Conservation (phyloP, 2,329 filamentous ascomycete genomes). For the Phaeosphaeriaceae sp. region DNA sequence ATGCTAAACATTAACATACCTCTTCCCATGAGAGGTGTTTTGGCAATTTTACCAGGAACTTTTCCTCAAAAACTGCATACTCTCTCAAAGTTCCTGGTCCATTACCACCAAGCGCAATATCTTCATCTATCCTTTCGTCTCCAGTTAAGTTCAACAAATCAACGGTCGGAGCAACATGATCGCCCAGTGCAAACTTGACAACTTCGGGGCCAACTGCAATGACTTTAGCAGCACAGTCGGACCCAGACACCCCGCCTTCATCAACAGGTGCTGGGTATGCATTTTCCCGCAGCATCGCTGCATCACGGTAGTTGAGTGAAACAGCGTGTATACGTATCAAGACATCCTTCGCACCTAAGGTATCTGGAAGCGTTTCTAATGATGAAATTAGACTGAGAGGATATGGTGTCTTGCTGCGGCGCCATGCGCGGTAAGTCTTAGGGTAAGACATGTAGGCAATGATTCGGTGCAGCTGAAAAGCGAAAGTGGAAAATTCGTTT, state of each 20-base stretch:
- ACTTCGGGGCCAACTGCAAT: constrained; percentile 26
- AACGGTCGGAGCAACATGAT: constrained; percentile 29
- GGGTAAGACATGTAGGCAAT: constrained; percentile 17
- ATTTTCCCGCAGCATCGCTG: constrained; percentile 30
- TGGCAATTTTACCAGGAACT: constrained; percentile 31
- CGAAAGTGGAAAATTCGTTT: too few relatives aligned
- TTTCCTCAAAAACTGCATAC: constrained; percentile 33
- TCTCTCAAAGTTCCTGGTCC: constrained; percentile 28
- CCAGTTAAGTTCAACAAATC: constrained; percentile 14
- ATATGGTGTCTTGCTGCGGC: constrained; percentile 18
- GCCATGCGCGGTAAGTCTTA: constrained; percentile 21
- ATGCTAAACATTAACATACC: constrained; percentile 10
- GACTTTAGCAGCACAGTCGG: constrained; percentile 35
- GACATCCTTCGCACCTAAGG: constrained; percentile 22
- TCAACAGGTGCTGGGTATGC: constrained; percentile 15
- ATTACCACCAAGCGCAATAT: constrained; percentile 13
- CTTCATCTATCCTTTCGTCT: constrained; percentile 12
- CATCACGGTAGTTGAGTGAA: constrained; percentile 37
- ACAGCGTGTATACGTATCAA: constrained; percentile 35
- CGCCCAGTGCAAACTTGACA: constrained; percentile 23
- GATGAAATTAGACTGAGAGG: constrained; percentile 12
- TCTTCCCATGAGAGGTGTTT: constrained; percentile 34
- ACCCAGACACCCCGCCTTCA: constrained; percentile 25
- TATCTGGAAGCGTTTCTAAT: constrained; percentile 20
- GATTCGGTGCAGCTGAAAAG: too few relatives aligned